A percentile compares a stretch with the other conserved stretches of the same genome.
Conservation (phyloP, 768 basidiomycete genomes). For the Russula foetens region DNA sequence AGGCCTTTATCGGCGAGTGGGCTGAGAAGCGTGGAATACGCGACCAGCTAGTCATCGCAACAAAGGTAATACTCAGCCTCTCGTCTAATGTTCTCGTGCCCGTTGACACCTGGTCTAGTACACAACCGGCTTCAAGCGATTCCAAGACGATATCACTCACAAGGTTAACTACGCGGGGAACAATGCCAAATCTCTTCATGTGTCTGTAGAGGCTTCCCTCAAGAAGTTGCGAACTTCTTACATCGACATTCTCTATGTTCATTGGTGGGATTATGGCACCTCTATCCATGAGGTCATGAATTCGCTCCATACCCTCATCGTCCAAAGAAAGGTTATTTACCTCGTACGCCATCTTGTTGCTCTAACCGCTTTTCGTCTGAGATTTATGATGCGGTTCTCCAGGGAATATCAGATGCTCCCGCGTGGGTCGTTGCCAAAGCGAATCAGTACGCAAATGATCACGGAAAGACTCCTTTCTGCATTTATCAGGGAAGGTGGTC, state of each 20-base stretch:
- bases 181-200: constrained; percentile 33
- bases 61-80: constrained; percentile 28
- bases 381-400: not conserved
- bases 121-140: constrained; percentile 18
- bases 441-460: constrained; percentile 34
- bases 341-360: constrained; percentile 16
- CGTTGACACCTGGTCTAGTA: constrained; percentile 14
- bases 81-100: not conserved
- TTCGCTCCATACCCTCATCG: constrained; percentile 42
- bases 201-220: constrained; percentile 35
- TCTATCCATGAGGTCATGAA: constrained; percentile 51
- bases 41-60: constrained; percentile 41
- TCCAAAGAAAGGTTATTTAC: constrained; percentile 39
- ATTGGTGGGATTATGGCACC: constrained; percentile 46
- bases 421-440: constrained; percentile 32
- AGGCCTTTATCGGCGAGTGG: constrained; percentile 47
- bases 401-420: constrained; percentile 24
- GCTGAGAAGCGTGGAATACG: constrained; percentile 34
- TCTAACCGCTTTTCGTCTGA: not conserved
- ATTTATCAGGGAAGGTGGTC: constrained; percentile 32
- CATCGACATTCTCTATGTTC: constrained; percentile 40
- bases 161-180: constrained; percentile 35
- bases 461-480: constrained; percentile 31
- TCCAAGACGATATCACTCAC: constrained; percentile 19
- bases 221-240: constrained; percentile 40